These are phyloP conservation scores for Poa annua DNA, from an alignment of 176 grass and related monocot species.

Conservation along the genomic window DNA sequence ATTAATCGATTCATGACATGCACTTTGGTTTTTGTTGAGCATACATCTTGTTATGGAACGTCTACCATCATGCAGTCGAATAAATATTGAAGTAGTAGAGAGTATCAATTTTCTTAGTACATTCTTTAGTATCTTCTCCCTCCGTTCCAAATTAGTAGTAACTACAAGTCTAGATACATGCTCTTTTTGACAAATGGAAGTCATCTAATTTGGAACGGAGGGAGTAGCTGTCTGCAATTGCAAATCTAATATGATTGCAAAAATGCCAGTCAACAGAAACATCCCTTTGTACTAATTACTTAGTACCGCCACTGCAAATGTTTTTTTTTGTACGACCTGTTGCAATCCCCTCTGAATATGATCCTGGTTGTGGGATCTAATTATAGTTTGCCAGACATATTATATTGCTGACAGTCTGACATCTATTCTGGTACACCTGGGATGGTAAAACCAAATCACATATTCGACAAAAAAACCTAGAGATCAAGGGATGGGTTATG, in stretches of 20 bases:
- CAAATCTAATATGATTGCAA: slow-evolving; percentile 13
- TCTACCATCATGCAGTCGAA: background rate
- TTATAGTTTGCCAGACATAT: background rate
- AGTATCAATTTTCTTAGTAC: background rate
- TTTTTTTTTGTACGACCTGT: background rate
- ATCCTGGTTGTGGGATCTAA: background rate
- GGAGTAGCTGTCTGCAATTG: background rate
- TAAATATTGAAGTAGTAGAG: background rate
- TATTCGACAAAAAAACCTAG: background rate
- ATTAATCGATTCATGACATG: background rate
- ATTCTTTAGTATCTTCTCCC: background rate
- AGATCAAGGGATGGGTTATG: background rate
- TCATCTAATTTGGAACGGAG: too few relatives aligned
- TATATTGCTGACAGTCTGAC: background rate
- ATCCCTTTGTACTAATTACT: background rate
- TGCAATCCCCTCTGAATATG: background rate
- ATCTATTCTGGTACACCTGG: background rate
- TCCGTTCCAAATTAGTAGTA: too few relatives aligned
- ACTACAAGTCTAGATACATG: too few relatives aligned
- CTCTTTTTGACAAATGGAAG: too few relatives aligned
- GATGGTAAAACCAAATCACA: background rate
- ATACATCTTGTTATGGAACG: background rate
- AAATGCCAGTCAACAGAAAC: background rate
- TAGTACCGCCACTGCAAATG: background rate
- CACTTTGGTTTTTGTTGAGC: background rate